A percentile compares a stretch with the other conserved stretches of the same genome.
These are phyloP conservation scores for Mucuna pruriens DNA, from an alignment of 306 rosid species.

Conservation along the genomic window DNA sequence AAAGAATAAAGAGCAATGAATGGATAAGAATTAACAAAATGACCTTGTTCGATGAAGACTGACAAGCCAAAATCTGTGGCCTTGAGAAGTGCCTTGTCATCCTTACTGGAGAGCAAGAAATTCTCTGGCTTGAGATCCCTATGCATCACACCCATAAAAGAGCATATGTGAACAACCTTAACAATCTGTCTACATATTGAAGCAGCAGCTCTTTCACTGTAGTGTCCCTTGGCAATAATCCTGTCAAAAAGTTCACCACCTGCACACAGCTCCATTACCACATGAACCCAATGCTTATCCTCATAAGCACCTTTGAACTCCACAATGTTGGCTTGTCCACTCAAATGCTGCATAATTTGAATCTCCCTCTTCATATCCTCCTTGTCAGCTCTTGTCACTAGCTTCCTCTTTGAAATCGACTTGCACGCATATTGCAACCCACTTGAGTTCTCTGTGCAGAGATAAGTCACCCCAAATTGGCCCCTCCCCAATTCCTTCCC, in stretches of 20 bases:
- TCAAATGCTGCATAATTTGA: slow-evolving; percentile 93
- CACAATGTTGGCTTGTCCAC: slow-evolving; percentile 90
- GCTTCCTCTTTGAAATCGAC: slow-evolving; percentile 85
- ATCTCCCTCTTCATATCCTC: slow-evolving; percentile 87
- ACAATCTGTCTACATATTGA: slow-evolving; percentile 80
- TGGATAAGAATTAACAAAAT: neutral
- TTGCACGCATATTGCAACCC: slow-evolving; percentile 79
- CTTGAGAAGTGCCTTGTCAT: slow-evolving; percentile 71
- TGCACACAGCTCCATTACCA: slow-evolving; percentile 91
- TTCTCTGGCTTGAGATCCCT: slow-evolving; percentile 95
- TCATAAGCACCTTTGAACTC: slow-evolving; percentile 90
- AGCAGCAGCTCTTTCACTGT: slow-evolving; percentile 87
- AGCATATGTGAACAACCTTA: slow-evolving; percentile 81
- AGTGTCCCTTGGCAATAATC: slow-evolving; percentile 85
- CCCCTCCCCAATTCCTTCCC: slow-evolving; percentile 93
- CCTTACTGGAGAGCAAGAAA: slow-evolving; percentile 82
- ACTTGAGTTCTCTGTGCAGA: slow-evolving; percentile 73
- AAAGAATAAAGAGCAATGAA: neutral
- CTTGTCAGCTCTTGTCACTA: slow-evolving; percentile 63
- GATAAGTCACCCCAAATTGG: slow-evolving; percentile 86
- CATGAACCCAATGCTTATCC: slow-evolving; percentile 75
- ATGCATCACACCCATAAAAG: slow-evolving; percentile 96
- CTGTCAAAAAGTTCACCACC: slow-evolving; percentile 94
- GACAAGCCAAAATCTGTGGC: slow-evolving; percentile 93
- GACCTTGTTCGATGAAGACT: slow-evolving; percentile 91